phyloP scores from a whole-genome alignment of 805 yeast genomes.

The Myxozyma udenii region DNA sequence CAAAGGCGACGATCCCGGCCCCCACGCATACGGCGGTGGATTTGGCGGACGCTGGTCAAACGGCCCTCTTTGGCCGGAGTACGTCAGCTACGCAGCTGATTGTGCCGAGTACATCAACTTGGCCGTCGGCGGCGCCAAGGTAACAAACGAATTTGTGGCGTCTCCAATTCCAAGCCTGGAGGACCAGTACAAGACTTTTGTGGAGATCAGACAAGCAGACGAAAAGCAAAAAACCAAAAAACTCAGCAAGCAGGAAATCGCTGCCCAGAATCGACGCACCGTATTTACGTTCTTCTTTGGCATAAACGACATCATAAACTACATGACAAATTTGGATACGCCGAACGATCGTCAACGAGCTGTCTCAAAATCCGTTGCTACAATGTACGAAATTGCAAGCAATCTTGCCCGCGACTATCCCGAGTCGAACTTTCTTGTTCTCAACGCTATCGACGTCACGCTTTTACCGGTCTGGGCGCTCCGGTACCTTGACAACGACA shows the following conservation, averaged over 20 bases:
- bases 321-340: conserved; percentile 5
- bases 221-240: background rate
- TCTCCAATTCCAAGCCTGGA: conserved; percentile 26
- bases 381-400: conserved; percentile 11
- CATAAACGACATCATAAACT: conserved; percentile 24
- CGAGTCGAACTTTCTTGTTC: conserved; percentile 22
- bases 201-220: conserved; percentile 1
- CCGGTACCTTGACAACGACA: conserved; percentile 11
- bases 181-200: conserved; percentile 6
- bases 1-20: background rate
- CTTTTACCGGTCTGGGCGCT: conserved; percentile 20
- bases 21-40: conserved; percentile 18
- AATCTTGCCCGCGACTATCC: conserved; percentile 13
- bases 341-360: conserved; percentile 12
- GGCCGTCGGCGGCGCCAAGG: conserved; percentile 28
- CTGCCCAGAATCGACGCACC: conserved; percentile 10
- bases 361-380: conserved; percentile 16
- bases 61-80: conserved; percentile 28
- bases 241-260: background rate
- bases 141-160: conserved; percentile 16
- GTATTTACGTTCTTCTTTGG: conserved; percentile 22
- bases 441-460: conserved; percentile 22
- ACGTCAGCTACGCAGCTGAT: conserved; percentile 9
- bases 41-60: conserved; percentile 25
- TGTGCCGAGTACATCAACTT: conserved; percentile 19